These are phyloP conservation scores for Eudorina sp. DNA, from an alignment of 139 green algal genomes.

Conservation along the genomic window DNA sequence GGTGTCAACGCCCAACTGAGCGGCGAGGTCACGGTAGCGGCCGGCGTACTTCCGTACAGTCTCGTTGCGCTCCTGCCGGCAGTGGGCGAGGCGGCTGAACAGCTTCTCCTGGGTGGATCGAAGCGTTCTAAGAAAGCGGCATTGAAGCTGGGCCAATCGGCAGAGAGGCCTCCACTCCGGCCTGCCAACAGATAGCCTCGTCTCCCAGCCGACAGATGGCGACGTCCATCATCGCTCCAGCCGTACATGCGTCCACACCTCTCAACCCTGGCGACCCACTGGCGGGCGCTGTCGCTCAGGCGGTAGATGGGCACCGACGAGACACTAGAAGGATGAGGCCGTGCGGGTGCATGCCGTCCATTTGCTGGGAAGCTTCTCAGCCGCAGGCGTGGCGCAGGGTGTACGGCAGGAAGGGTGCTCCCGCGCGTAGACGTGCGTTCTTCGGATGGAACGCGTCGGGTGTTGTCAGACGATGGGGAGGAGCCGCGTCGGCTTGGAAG, in stretches of 20 bases:
- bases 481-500: too few relatives aligned
- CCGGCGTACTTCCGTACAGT: background rate
- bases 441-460: too few relatives aligned
- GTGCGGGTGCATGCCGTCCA: background rate
- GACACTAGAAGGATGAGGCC: background rate
- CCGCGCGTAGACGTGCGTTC: too few relatives aligned
- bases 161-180: background rate
- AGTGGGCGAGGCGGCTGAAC: background rate
- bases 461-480: too few relatives aligned
- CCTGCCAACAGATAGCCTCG: background rate
- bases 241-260: background rate
- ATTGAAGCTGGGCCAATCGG: background rate
- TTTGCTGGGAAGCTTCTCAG: background rate
- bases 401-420: too few relatives aligned
- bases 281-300: background rate
- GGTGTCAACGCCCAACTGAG: background rate
- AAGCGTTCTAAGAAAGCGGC: background rate
- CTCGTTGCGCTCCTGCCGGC: background rate
- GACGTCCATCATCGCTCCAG: background rate
- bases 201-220: background rate
- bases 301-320: background rate
- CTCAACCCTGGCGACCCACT: background rate
- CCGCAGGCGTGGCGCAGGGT: too few relatives aligned
- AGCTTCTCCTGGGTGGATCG: background rate
- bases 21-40: background rate